These are phyloP conservation scores for Pleurotus citrinopileatus DNA, from an alignment of 768 basidiomycete species.

Conservation along the genomic window DNA sequence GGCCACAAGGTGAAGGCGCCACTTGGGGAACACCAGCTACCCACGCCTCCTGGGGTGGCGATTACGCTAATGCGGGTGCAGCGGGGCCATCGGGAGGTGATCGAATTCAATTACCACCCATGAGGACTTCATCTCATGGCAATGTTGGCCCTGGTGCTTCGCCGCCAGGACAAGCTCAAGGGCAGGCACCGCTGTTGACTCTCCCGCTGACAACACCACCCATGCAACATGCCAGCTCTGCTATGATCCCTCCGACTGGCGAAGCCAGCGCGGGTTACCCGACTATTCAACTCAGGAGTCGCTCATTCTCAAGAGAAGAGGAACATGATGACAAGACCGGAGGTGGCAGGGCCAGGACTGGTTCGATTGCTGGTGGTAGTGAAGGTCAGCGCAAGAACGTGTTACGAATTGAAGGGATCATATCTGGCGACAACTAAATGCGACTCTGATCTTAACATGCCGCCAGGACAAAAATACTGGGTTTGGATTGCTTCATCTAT, in stretches of 20 bases:
- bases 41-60: conserved; percentile 1
- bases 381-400: conserved; percentile 56
- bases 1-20: conserved; percentile 3
- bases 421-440: conserved; percentile 42
- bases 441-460: too few relatives aligned
- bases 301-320: conserved; percentile 11
- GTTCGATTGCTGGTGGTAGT: conserved; percentile 14
- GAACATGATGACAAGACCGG: conserved; percentile 12
- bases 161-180: neutral
- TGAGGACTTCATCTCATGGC: conserved; percentile 27
- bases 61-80: conserved; percentile 6
- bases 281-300: conserved; percentile 34
- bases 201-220: conserved; percentile 12
- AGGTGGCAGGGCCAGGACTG: conserved; percentile 11
- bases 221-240: neutral
- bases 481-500: too few relatives aligned
- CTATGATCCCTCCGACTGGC: neutral
- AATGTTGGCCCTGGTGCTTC: conserved; percentile 10
- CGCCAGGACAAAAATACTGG: too few relatives aligned
- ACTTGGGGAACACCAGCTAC: conserved; percentile 10
- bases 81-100: conserved; percentile 26
- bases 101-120: conserved; percentile 56
- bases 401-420: conserved; percentile 70
- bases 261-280: conserved; percentile 21
- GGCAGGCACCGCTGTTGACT: conserved; percentile 15